These are phyloP conservation scores for Fusarium subtropicale DNA, from an alignment of 2,329 filamentous ascomycete genomes.

Conservation along the genomic window DNA sequence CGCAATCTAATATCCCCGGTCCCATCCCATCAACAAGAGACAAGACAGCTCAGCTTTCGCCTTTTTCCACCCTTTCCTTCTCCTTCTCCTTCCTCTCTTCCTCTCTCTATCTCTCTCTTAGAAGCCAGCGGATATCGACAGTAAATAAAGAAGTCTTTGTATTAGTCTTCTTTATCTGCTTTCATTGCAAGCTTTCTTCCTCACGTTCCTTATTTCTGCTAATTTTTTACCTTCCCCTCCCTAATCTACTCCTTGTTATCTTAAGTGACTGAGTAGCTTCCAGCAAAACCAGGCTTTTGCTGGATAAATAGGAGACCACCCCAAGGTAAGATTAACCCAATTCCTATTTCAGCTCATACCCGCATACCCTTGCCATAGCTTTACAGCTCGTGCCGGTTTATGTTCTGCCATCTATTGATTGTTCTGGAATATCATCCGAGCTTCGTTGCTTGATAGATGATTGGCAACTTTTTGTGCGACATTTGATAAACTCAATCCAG, in stretches of 20 bases:
- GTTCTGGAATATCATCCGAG: constrained; percentile 21
- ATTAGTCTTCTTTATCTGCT: constrained; percentile 24
- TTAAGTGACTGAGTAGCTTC: constrained; percentile 16
- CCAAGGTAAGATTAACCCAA: constrained; percentile 38
- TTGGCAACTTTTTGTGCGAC: constrained; percentile 12
- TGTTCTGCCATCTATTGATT: constrained; percentile 17
- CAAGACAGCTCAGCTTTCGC: constrained; percentile 41
- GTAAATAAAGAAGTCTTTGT: constrained; percentile 29
- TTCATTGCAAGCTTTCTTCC: constrained; percentile 31
- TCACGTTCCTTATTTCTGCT: constrained; percentile 22
- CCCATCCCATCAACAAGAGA: constrained; percentile 3
- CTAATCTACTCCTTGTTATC: constrained; percentile 5
- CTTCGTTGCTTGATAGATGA: constrained; percentile 19
- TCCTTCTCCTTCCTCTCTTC: constrained; percentile 15
- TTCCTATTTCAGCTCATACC: constrained; percentile 20
- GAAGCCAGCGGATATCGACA: constrained; percentile 32
- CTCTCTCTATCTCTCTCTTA: constrained; percentile 16
- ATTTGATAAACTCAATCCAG: constrained; percentile 12
- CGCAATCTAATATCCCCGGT: constrained; percentile 43
- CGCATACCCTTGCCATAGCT: constrained; percentile 17
- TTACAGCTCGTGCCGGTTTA: constrained; percentile 11
- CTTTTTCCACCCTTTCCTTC: constrained; percentile 12
- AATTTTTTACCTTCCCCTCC: neutral
- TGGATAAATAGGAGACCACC: constrained; percentile 38
- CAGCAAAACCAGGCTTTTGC: constrained; percentile 32